Conservation (phyloP, 345 rosid genomes). For the Combretum micranthum region DNA sequence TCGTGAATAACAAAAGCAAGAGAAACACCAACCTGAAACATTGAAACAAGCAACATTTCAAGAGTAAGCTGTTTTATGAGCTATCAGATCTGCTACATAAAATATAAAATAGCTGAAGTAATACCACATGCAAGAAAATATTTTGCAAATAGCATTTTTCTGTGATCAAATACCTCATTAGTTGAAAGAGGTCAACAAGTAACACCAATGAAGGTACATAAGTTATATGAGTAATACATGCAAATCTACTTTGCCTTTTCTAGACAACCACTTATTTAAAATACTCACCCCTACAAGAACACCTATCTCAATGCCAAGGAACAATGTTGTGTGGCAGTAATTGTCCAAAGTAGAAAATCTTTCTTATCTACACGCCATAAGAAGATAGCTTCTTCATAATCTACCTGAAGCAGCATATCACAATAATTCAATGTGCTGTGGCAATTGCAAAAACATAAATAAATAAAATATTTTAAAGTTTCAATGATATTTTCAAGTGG, state of each 20-base stretch:
- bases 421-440: not conserved
- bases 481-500: too few relatives aligned
- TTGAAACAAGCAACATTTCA: constrained; percentile 8
- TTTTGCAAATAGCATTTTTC: not conserved
- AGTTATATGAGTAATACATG: too few relatives aligned
- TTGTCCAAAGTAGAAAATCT: constrained; percentile 92
- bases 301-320: constrained; percentile 95
- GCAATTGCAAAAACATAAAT: too few relatives aligned
- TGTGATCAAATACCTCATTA: not conserved
- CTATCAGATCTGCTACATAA: not conserved
- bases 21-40: constrained; percentile 78
- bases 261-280: not conserved
- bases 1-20: constrained; percentile 98
- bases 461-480: too few relatives aligned
- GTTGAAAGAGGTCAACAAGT: not conserved
- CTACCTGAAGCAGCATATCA: constrained; percentile 57
- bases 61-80: not conserved
- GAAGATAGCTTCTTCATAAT: constrained; percentile 90
- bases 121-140: not conserved
- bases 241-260: not conserved
- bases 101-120: not conserved
- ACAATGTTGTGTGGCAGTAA: constrained; percentile 77
- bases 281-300: constrained; percentile 92
- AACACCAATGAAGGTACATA: too few relatives aligned
- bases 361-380: constrained; percentile 94